Evolutionary conservation across 2,329 filamentous ascomycete species (phyloP).

Genomic region (Claviceps sorghi): DNA sequence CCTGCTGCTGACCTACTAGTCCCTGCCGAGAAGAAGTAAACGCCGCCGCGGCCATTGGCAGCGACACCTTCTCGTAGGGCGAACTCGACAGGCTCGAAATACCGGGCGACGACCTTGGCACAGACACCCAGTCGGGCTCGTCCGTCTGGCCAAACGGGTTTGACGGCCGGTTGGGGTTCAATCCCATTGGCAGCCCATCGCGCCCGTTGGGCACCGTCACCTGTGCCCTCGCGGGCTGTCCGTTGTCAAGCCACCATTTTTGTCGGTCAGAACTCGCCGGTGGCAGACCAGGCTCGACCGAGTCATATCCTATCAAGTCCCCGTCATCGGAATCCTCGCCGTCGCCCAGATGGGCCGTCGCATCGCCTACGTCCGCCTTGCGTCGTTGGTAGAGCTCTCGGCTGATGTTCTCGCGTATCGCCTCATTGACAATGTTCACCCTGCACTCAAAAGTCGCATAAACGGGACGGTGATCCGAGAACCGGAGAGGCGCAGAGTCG

Average conservation of each 20-base stretch:
- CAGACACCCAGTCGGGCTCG: conserved; percentile 73
- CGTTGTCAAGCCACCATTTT: conserved; percentile 58
- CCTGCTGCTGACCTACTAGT: conserved; percentile 22
- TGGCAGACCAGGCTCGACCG: conserved; percentile 63
- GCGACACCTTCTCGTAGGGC: conserved; percentile 42
- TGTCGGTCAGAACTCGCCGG: conserved; percentile 53
- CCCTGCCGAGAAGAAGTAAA: conserved; percentile 24
- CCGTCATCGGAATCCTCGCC: conserved; percentile 55
- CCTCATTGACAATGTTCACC: conserved; percentile 68
- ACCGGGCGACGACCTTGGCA: conserved; percentile 39
- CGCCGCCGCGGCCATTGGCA: conserved; percentile 27
- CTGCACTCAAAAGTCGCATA: conserved; percentile 78
- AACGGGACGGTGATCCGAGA: conserved; percentile 94
- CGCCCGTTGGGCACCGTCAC: conserved; percentile 46
- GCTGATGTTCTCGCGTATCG: conserved; percentile 55
- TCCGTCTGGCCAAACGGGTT: conserved; percentile 68
- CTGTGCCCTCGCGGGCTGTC: conserved; percentile 59
- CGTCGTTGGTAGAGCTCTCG: conserved; percentile 59
- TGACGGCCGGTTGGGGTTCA: conserved; percentile 59
- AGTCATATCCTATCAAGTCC: conserved; percentile 66
- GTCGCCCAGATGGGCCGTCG: conserved; percentile 39
- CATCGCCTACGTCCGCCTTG: conserved; percentile 49
- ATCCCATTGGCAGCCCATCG: conserved; percentile 38
- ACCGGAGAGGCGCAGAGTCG: conserved; percentile 63
- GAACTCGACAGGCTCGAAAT: conserved; percentile 44